Base-by-base conservation (phyloP, 2,329 filamentous ascomycete species). In the Claviceps humidiphila region DNA sequence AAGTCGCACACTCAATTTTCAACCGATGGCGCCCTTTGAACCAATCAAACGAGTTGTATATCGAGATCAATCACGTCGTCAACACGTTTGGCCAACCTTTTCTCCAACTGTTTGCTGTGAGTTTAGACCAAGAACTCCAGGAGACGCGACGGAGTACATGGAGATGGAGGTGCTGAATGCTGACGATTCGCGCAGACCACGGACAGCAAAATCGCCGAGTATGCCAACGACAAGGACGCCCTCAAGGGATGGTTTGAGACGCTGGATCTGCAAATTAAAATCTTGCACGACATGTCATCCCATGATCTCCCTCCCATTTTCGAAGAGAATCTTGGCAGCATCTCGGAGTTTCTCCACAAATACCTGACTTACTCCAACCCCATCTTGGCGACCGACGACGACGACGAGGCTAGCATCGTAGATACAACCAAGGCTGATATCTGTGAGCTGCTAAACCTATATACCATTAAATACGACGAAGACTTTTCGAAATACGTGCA, bases 1-100 rank as follows among this genome's bases (percentile, higher is more conserved):
- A 95, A 70, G 93, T 98, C 45, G 94, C 94, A 60, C 93, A 98
- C 71, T 97, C 93, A 48, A 97, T 98, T 61, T 98, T 97, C 72
- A 87, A 86, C 66, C 78, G 93, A 67, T 98, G 93, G 93, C 80
- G 93, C 58, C 94, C 93, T 8, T 76, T 98, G 42, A 96, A 95
- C 72, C 82, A 87, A 56, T 95, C 90, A 44, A 89, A 98, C 68
- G 89, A 87, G 49, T 80, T 98, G 11, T 98, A 89, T 68, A 86
- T 82, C 39, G 93, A 98, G 71, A 94, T 98, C 73, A 93, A 95
- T 68, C 93, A 98, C 72, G 94, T 98, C 53, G 78, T 98, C 50
- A 73, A 74, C 55, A 89, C 84, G 53, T 97, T 98, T 67, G 87
- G 88, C 54, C 73, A 79, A 41, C 85, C 93, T 0, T 97, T 95